Base-by-base conservation (phyloP, 176 grass and related monocot species). In the Oryza punctata region DNA sequence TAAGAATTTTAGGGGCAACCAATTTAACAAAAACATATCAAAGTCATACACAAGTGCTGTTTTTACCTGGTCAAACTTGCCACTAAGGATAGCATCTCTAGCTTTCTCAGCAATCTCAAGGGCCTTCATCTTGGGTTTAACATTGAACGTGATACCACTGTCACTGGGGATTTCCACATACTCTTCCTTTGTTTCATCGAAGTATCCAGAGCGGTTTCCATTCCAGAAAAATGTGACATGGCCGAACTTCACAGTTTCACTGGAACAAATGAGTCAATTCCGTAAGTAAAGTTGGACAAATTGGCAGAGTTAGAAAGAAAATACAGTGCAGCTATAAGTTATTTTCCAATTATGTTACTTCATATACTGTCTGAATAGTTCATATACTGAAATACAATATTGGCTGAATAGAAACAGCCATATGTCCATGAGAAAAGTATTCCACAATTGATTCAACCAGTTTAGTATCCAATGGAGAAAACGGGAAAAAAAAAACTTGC, bases 161-260 rank as follows among this genome's bases (percentile, higher is more conserved):
- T 99, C 96, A 85, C 96, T 99, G 60, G 96, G 96, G 81, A 99
- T 75, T 80, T 99, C 96, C 13, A 96, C 89, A 57, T 99, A 99
- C 63, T 96, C 89, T 87, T 99, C 96, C 91, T 90, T 96, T 1
- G 85, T 80, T 46, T 84, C 64, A 57, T 99, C 91, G 11, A 99
- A 99, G 80, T 91, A 99, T 68, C 96, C 96, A 0, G 96, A 99
- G 59, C 96, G 96, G 79, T 99, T 99, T n/a, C 96, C 96, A 3
- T 99, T 99, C 96, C 96, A 99, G 91, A 99, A 99, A 87, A 99
- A 99, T 41, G 96, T 99, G 81, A 99, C 96, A 76, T 99, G 96
- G 41, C 96, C 96, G 38, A 99, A 99, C 70, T 99, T 99, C 54
- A 99, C 93, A 2, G 96, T 99, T 60, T 99, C 96, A 46, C 96